Base-by-base conservation (phyloP, 257 asterid species). In the Penstemon barbatus region DNA sequence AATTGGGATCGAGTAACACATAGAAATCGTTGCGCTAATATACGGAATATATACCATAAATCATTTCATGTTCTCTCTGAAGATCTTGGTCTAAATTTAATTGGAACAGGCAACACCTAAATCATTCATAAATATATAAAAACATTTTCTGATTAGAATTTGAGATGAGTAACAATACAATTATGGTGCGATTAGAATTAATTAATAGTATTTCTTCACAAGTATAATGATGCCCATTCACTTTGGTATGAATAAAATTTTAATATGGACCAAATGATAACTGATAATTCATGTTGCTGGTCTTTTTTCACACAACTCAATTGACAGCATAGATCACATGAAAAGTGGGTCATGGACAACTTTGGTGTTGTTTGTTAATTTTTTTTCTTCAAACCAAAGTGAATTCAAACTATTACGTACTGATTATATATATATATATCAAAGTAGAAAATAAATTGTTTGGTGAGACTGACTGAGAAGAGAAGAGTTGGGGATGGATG, bases 271-370 rank as follows among this genome's bases (percentile, higher is more conserved):
- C 41, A 63, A 63, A 63, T 63, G 57, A 63, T 63, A 46, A 46
- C 6, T 19, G 37, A 25, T 33, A 39, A 44, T 63, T 63, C 19
- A 63, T 63, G 68, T 63, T 63, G 68, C 68, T 63, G 68, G 43
- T 8, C 52, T 63, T 63, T 63, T 38, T 63, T 63, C 55, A 44
- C 39, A 44, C 33, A 1, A 25, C 55, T 62, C 12, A 40, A 61
- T 15, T 46, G 8, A 25, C 40, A 46, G 44, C 57, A 63, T 63
- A 25, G 33, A 63, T 63, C 56, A 63, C 49, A 65, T 65, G 50
- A 65, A 50, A 51, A 37, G 70, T 50, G 70, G 70, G 70, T 50
- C 60, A 65, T 7, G 39, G 1, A 37, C 48, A 37, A 54, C 6
- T 25, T 5, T n/a, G 62, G 25, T 42, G 56, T 50, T 60, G 33